Base-by-base conservation (phyloP, 768 basidiomycete genomes). In the Lentinus brumalis region DNA sequence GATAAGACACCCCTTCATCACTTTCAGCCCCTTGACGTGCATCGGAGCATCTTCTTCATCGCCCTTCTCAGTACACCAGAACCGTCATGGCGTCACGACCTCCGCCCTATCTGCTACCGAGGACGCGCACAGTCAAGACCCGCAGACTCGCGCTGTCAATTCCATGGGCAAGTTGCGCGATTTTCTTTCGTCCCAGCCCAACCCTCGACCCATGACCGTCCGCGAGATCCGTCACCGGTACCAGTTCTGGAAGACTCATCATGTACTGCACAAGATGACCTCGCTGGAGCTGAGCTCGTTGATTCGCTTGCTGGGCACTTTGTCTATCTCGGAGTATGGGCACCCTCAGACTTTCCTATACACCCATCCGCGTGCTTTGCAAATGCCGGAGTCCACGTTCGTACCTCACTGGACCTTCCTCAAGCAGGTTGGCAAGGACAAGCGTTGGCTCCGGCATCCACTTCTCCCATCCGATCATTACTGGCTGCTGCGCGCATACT, bases 401-500 rank as follows among this genome's bases (percentile, higher is more conserved):
- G 69, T 70, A 49, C 67, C 73, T 7, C 78, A 83, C 66, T 88
- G 86, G 87, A 42, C 74, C 15, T 77, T 86, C 52, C 70, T 87
- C 11, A 50, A 78, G 47, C 73, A 77, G 53, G 65, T 88, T 11
- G 77, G 76, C 9, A 70, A 67, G 39, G 79, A 82, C 66, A 87
- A 86, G 70, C 64, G 69, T 40, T 57, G 62, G 39, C 59, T 73
- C n/a, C 74, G 71, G 40, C 69, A 75, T 58, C 15, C 59, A 9
- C 63, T 73, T 35, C 69, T 61, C 15, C 71, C 74, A 45, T 75
- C 79, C n/a, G 86, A 89, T 67, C 76, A 78, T 50, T 89, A 83
- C 70, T 89, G 87, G 87, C 68, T 83, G 50, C 82, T 89, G 82
- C 79, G 74, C 38, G 81, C 80, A 12, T 66, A 74, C 32, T 71